Conservation (phyloP, 345 rosid species). For the Moricandia moricandioides region DNA sequence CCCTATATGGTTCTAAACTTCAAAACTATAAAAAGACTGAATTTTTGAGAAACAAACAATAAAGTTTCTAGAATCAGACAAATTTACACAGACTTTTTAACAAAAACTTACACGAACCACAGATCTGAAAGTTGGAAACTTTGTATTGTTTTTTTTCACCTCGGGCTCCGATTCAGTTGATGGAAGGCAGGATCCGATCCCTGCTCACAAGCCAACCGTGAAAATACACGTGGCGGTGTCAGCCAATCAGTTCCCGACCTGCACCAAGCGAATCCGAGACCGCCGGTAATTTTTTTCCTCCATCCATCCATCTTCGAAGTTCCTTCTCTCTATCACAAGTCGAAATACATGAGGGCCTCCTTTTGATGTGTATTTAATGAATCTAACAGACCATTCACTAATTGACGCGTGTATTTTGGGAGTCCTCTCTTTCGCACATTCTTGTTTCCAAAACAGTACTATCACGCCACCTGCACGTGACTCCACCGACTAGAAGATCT, state of each 20-base stretch:
- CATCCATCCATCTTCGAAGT: not conserved
- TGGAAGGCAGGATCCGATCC: constrained; percentile 90
- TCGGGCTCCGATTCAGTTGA: constrained; percentile 97
- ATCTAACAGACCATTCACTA: not conserved
- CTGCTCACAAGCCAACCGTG: constrained; percentile 33
- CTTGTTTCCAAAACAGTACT: not conserved
- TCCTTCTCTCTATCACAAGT: not conserved
- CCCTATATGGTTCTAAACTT: not conserved
- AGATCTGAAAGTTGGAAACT: constrained; percentile 40
- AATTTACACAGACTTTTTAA: not conserved
- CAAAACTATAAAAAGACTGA: not conserved
- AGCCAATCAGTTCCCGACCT: constrained; percentile 89
- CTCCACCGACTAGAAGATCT: not conserved
- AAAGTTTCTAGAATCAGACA: not conserved
- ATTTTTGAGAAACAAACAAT: not conserved
- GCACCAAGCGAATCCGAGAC: constrained; percentile 99
- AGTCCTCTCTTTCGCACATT: not conserved
- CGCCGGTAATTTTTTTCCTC: constrained; percentile 47
- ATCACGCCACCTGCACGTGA: not conserved
- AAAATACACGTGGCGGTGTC: constrained; percentile 24
- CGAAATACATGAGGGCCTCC: not conserved
- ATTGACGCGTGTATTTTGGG: not conserved
- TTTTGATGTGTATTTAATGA: not conserved
- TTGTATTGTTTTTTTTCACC: constrained; percentile 39
- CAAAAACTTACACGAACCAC: not conserved